phyloP scores from a whole-genome alignment of 805 yeast genomes.

The Barnettozyma sucrosica region DNA sequence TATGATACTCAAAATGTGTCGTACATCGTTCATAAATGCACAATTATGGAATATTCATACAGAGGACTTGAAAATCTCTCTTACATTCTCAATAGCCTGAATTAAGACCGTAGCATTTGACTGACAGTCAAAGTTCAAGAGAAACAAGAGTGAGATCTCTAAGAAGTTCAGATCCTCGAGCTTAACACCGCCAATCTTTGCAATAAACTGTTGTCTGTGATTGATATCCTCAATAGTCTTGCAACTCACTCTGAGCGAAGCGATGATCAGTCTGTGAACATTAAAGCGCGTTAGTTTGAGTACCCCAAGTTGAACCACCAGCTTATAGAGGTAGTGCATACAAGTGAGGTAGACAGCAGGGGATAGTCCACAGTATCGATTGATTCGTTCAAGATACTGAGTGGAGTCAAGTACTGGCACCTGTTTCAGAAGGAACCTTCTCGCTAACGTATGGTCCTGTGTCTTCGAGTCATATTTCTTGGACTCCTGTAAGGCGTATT shows the following conservation, averaged over 20 bases:
- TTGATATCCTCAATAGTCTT: conserved; percentile 42
- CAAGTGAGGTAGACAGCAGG: conserved; percentile 27
- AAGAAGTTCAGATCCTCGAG: conserved; percentile 38
- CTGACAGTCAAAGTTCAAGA: conserved; percentile 44
- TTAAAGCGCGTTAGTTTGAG: conserved; percentile 32
- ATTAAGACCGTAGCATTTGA: conserved; percentile 32
- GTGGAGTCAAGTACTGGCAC: conserved; percentile 22
- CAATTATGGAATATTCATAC: not conserved
- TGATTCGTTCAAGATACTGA: conserved; percentile 25
- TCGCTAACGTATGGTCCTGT: conserved; percentile 19
- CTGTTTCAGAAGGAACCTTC: conserved; percentile 20
- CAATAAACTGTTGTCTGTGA: conserved; percentile 38
- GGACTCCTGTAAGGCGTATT: not conserved
- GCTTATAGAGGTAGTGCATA: conserved; percentile 21
- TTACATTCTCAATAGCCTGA: not conserved
- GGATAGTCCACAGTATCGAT: conserved; percentile 25
- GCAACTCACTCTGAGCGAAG: conserved; percentile 41
- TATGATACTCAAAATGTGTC: not conserved
- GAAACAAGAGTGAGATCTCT: conserved; percentile 45
- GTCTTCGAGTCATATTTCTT: not conserved
- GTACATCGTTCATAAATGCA: not conserved
- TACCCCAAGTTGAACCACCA: conserved; percentile 13
- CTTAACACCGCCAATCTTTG: conserved; percentile 42
- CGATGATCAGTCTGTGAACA: conserved; percentile 39
- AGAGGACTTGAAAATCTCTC: conserved; percentile 1